Evolutionary conservation across 106 monocot genomes (phyloP), one percentile per base, ranked within the genome.

Genomic region (Hemerocallis citrina): DNA sequence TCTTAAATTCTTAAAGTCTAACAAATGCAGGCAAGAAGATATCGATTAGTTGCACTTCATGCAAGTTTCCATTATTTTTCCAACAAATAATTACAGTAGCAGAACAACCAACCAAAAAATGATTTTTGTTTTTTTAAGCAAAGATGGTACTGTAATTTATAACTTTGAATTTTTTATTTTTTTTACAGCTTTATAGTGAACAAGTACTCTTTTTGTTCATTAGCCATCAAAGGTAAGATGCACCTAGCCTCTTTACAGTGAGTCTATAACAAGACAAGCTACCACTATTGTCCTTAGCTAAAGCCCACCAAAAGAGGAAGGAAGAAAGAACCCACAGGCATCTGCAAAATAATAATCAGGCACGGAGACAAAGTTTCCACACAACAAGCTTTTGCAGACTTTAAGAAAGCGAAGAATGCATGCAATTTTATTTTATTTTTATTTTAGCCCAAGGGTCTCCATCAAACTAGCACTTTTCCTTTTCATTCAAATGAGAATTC

Each of bases 341-440:
- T 66, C 66, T 43, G 46, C 52, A 67, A 66, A 78, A 72, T n/a
- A 55, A 62, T 25, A 39, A 49, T 24, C 37, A 60, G n/a, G 40
- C 72, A 77, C 62, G 68, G 79, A 80, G 80, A 80, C 80, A 80
- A 75, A 71, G 61, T 80, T 80, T 80, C 75, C 70, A 80, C 80
- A 65, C 60, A 58, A 33, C 40, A 65, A 64, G 7, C 66, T 75
- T 71, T 80, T 70, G 50, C 65, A 65, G 65, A 43, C 70, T 76
- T 76, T 76, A 59, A 64, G 43, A 52, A 80, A 75, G 43, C 39
- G 40, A 48, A 60, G 56, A 45, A 45, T 30, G 47, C 37, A 44
- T 42, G 40, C 58, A 52, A 59, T 23, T 20, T 7, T 47, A 46
- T 46, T 34, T 47, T 66, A 39, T 55, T 68, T 59, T 59, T n/a